A percentile compares a stretch with the other conserved stretches of the same genome.
These are phyloP conservation scores for Epithemia pelagica DNA, from an alignment of 108 stramenopile species.

Conservation along the genomic window DNA sequence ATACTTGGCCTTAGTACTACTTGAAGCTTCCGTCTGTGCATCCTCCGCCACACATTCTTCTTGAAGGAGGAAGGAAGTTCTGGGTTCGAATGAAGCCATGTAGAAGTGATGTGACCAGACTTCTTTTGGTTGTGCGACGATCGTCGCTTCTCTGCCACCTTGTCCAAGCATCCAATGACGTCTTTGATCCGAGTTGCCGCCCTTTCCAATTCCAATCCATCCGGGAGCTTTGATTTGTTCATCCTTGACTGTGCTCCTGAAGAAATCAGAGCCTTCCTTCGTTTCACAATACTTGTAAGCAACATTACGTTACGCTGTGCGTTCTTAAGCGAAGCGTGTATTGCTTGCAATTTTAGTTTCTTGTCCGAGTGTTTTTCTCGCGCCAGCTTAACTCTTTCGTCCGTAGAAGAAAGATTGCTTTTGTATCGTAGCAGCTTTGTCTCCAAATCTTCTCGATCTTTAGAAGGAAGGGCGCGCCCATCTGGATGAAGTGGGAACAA, in stretches of 20 bases:
- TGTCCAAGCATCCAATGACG: slow-evolving; percentile 19
- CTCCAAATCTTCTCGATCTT: slow-evolving; percentile 28
- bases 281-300: background rate
- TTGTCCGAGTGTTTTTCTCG: slow-evolving; percentile 14
- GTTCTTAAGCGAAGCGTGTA: slow-evolving; percentile 3
- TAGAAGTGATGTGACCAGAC: slow-evolving; percentile 17
- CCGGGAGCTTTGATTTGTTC: slow-evolving; percentile 2
- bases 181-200: slow-evolving; percentile 28
- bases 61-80: slow-evolving; percentile 25
- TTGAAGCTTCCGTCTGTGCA: slow-evolving; percentile 42
- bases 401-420: slow-evolving; percentile 18
- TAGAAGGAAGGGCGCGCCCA: slow-evolving; percentile 25
- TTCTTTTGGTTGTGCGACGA: slow-evolving; percentile 38
- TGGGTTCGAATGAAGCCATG: slow-evolving; percentile 35
- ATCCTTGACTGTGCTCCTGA: no score
- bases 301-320: background rate
- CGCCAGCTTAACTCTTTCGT: slow-evolving; percentile 16
- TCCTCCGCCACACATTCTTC: slow-evolving; percentile 44
- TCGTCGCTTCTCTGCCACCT: slow-evolving; percentile 32
- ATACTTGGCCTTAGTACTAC: slow-evolving; percentile 39
- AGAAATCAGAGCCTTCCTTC: background rate
- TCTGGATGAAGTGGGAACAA: slow-evolving; percentile 12
- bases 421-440: slow-evolving; percentile 19
- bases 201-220: background rate
- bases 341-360: slow-evolving; percentile 17